phyloP scores from a whole-genome alignment of 1,284 basidiomycete genomes.

The Fistulinella cinereoalba region DNA sequence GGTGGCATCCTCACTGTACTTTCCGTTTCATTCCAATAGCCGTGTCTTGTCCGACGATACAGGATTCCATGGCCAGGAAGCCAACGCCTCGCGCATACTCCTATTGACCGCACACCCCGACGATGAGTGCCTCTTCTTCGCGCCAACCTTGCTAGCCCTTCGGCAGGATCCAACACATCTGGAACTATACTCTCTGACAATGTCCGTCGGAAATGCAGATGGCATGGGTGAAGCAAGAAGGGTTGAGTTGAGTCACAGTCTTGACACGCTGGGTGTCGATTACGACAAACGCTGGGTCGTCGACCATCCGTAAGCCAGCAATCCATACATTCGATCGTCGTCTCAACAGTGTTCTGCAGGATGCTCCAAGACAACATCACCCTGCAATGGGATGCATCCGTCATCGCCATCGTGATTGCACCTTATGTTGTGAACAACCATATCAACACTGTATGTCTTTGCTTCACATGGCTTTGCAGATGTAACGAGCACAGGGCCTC shows the following conservation, averaged over 20 bases:
- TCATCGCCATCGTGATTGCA: slow-evolving; percentile 60
- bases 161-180: slow-evolving; percentile 13
- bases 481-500: slow-evolving; percentile 1
- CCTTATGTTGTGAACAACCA: slow-evolving; percentile 57
- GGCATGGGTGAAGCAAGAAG: slow-evolving; percentile 68
- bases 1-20: slow-evolving; percentile 25
- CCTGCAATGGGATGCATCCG: slow-evolving; percentile 58
- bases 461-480: not conserved
- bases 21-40: slow-evolving; percentile 26
- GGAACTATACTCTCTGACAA: slow-evolving; percentile 54
- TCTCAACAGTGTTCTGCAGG: slow-evolving; percentile 38
- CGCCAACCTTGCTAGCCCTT: slow-evolving; percentile 69
- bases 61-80: slow-evolving; percentile 1
- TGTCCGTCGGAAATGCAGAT: slow-evolving; percentile 75
- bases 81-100: slow-evolving; percentile 42
- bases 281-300: slow-evolving; percentile 56
- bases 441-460: slow-evolving; percentile 60
- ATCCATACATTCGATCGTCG: slow-evolving; percentile 1
- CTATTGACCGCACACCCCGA: slow-evolving; percentile 87
- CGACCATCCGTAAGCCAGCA: slow-evolving; percentile 60
- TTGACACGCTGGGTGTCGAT: slow-evolving; percentile 70
- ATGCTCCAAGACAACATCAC: slow-evolving; percentile 79
- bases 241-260: slow-evolving; percentile 66
- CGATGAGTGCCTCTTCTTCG: slow-evolving; percentile 92
- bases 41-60: slow-evolving; percentile 13